Percentiles rank a stretch among this genome's conserved stretches.
Conservation (phyloP, 176 grass and related monocot genomes). For the Dactylis glomerata region DNA sequence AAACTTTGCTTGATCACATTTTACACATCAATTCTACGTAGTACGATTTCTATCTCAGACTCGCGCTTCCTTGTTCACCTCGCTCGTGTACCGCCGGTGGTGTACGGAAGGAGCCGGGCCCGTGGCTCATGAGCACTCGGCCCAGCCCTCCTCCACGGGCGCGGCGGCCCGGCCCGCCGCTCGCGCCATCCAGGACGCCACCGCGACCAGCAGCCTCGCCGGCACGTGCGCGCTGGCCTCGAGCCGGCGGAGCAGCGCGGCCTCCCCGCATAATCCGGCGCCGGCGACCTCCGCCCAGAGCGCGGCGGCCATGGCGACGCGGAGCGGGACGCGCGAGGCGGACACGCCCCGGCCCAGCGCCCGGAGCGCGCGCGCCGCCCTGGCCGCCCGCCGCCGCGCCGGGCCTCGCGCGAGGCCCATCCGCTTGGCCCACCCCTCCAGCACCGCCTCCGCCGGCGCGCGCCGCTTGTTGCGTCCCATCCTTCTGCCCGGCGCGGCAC, state of each 20-base stretch:
- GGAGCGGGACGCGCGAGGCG: conserved; percentile 22
- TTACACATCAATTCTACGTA: neutral
- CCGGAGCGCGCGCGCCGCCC: neutral
- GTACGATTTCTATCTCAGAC: neutral
- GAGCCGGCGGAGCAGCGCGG: conserved; percentile 28
- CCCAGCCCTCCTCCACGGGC: conserved; percentile 56
- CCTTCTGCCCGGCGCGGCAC: neutral
- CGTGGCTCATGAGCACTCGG: conserved; percentile 44
- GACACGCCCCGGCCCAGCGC: conserved; percentile 18
- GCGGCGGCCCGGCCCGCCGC: neutral
- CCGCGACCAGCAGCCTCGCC: conserved; percentile 33
- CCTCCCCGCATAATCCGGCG: neutral
- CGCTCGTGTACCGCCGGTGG: neutral
- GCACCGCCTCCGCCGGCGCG: conserved; percentile 25
- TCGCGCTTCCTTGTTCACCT: neutral
- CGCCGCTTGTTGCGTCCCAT: neutral
- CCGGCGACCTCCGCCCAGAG: conserved; percentile 33
- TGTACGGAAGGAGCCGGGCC: neutral
- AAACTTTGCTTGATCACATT: conserved; percentile 27
- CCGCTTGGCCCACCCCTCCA: conserved; percentile 39
- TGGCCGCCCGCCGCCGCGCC: conserved; percentile 11
- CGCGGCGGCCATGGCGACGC: conserved; percentile 56
- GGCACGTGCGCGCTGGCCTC: conserved; percentile 49
- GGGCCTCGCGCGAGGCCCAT: neutral
- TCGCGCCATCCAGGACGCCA: conserved; percentile 50